Evolutionary conservation across 192 early-diverging fungal species (phyloP).

Genomic region (Funneliformis mosseae): DNA sequence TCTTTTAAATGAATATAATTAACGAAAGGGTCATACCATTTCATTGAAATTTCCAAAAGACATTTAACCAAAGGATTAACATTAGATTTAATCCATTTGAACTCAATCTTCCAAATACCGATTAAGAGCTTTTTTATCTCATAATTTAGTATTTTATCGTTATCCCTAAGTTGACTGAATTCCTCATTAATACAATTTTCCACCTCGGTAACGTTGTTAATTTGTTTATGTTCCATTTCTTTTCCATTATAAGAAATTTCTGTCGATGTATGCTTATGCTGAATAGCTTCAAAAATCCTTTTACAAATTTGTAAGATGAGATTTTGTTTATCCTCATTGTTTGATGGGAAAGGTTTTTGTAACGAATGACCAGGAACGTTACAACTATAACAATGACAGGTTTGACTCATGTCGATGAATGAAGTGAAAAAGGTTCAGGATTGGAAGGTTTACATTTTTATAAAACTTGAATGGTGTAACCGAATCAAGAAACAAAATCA

Average conservation of each 20-base stretch:
- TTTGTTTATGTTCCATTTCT: not conserved
- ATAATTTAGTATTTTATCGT: not conserved
- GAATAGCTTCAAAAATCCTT: not conserved
- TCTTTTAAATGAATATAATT: not conserved
- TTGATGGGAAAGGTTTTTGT: not conserved
- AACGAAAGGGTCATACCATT: not conserved
- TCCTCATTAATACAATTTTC: not conserved
- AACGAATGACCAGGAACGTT: not conserved
- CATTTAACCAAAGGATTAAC: not conserved
- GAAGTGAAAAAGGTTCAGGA: not conserved
- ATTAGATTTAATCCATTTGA: not conserved
- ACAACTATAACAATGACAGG: not conserved
- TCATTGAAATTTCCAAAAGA: not conserved
- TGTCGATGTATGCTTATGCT: not conserved
- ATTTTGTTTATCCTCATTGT: slow-evolving; percentile 14
- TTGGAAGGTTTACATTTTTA: no score
- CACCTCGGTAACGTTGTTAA: not conserved
- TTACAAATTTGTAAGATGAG: not conserved
- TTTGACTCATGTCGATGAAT: not conserved
- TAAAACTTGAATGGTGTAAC: no score
- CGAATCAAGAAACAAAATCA: no score
- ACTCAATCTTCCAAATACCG: not conserved
- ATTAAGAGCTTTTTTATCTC: not conserved
- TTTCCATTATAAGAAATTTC: slow-evolving; percentile 1
- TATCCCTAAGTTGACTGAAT: not conserved